Base-by-base conservation (phyloP, 2,329 filamentous ascomycete species). In the Penicillium fuscoglaucum region DNA sequence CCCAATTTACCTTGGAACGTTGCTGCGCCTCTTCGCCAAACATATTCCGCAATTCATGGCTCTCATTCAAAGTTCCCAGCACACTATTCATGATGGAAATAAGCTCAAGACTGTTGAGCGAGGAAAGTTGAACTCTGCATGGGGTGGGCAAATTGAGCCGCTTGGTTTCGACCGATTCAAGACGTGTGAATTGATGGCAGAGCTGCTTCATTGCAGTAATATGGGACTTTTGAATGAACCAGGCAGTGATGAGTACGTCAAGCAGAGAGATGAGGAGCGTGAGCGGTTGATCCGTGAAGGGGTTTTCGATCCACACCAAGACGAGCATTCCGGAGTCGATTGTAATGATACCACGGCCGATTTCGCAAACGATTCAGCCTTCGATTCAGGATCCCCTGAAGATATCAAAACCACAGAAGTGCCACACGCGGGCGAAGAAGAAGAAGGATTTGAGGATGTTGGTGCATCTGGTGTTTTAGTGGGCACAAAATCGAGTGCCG, bases 141-240 rank as follows among this genome's bases (percentile, higher is more conserved):
- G 96, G 80, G 93, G 93, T 52, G 86, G 88, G 46, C 90, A 89
- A 74, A 93, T 99, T 52, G 92, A 98, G 74, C 93, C 95, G 4
- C 83, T 99, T 10, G 95, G 95, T 2, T 99, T 99, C 71, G 95
- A 99, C 76, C 85, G 95, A 21, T 99, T 99, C 82, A 99, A 99
- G 81, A 98, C 95, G 0, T 99, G 95, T 75, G 95, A 99, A 76
- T 82, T 99, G 59, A 98, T 99, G 95, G 95, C 95, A 1, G 95
- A 99, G 76, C 81, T 99, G 45, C 79, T 99, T 40, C 95, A 99
- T 75, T 99, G 95, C 77, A 98, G 93, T 74, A 99, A 99, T 73
- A 99, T 99, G 95, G 93, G 90, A 6, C 80, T 99, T 37, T 80
- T 99, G 64, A 99, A 99, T 71, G 93, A 98, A 72, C 81, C 86